phyloP scores from a whole-genome alignment of 2,329 filamentous ascomycete species.

The Xylaria sp. region DNA sequence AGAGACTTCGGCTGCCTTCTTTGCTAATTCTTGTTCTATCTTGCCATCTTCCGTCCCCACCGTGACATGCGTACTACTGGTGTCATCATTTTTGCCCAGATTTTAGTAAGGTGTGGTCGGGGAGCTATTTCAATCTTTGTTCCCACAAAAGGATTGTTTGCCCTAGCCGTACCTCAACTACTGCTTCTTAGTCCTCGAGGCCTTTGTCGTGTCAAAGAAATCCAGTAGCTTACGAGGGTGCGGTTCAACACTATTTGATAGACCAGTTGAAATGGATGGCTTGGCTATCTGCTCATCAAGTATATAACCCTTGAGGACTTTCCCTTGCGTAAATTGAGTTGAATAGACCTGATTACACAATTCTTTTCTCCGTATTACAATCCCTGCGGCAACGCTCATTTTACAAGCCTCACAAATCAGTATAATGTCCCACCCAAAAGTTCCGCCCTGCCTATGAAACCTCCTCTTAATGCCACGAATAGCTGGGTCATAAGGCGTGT shows the following conservation, averaged over 20 bases:
- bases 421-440: conserved; percentile 4
- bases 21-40: conserved; percentile 35
- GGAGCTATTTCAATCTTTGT: conserved; percentile 4
- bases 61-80: background rate
- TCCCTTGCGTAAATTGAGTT: background rate
- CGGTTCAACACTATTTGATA: background rate
- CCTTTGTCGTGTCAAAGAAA: background rate
- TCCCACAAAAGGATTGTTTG: conserved; percentile 18
- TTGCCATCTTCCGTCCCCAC: background rate
- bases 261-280: background rate
- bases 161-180: background rate
- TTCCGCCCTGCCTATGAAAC: background rate
- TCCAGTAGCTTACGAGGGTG: background rate
- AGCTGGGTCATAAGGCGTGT: conserved; percentile 22
- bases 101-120: background rate
- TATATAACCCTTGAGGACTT: background rate
- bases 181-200: background rate
- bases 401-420: background rate
- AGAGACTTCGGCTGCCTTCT: conserved; percentile 40
- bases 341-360: background rate
- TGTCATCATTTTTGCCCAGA: background rate
- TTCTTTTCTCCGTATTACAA: background rate
- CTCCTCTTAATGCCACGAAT: conserved; percentile 13
- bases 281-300: background rate
- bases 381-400: background rate